These are phyloP conservation scores for Pseudogymnoascus sp. DNA, from an alignment of 2,329 filamentous ascomycete species.

Conservation along the genomic window DNA sequence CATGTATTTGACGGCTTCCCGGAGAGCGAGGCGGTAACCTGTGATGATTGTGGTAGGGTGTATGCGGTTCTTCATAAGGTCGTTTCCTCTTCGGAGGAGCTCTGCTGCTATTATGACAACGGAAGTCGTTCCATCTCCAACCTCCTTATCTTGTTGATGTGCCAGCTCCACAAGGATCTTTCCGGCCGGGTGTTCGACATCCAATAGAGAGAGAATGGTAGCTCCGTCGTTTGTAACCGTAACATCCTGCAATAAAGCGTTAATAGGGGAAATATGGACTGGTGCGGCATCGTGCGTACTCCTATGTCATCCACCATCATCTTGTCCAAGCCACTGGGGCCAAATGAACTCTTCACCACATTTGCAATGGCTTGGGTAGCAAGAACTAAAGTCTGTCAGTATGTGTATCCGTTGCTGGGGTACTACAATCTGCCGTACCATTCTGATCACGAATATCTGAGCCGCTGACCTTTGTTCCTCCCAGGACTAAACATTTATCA, in stretches of 20 bases:
- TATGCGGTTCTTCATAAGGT: constrained; percentile 99
- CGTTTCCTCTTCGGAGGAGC: constrained; percentile 86
- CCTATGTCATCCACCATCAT: constrained; percentile 99
- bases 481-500: constrained; percentile 56
- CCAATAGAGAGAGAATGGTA: constrained; percentile 88
- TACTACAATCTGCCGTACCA: constrained; percentile 43
- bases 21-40: constrained; percentile 87
- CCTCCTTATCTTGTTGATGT: constrained; percentile 98
- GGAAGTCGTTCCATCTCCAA: constrained; percentile 95
- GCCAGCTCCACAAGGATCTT: constrained; percentile 97
- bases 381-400: constrained; percentile 50
- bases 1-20: constrained; percentile 98
- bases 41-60: constrained; percentile 99
- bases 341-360: constrained; percentile 98
- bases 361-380: constrained; percentile 97
- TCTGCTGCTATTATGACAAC: constrained; percentile 96
- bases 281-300: constrained; percentile 41
- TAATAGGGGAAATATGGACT: constrained; percentile 15
- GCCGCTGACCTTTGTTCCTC: constrained; percentile 94
- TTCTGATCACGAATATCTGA: constrained; percentile 96
- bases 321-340: constrained; percentile 94
- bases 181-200: constrained; percentile 95
- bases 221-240: constrained; percentile 98
- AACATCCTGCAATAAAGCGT: constrained; percentile 59
- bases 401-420: constrained; percentile 9